Percentiles rank a stretch among this genome's conserved stretches.
These are phyloP conservation scores for Cutaneotrichosporon sp. DNA, from an alignment of 1,284 basidiomycete genomes.

Conservation along the genomic window DNA sequence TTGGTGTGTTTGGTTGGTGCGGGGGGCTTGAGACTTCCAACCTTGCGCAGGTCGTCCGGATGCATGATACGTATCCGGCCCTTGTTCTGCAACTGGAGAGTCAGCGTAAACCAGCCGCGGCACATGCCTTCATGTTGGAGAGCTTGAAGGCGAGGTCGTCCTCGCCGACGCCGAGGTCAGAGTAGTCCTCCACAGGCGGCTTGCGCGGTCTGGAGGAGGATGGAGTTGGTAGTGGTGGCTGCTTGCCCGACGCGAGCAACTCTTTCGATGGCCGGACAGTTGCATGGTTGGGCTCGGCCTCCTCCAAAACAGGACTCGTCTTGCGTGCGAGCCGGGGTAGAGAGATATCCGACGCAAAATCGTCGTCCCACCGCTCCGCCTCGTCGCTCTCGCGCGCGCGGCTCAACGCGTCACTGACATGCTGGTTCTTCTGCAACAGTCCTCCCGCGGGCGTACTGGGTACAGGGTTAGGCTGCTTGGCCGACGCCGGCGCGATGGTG, in stretches of 20 bases:
- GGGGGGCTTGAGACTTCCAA: constrained; percentile 43
- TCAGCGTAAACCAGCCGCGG: neutral
- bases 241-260: constrained; percentile 1
- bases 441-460: constrained; percentile 15
- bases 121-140: constrained; percentile 66
- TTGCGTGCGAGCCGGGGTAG: constrained; percentile 24
- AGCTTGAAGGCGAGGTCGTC: constrained; percentile 90
- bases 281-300: constrained; percentile 28
- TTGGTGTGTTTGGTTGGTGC: neutral
- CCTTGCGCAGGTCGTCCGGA: constrained; percentile 65
- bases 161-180: constrained; percentile 69
- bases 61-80: constrained; percentile 70
- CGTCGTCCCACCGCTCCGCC: constrained; percentile 67
- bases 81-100: constrained; percentile 56
- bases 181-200: constrained; percentile 66
- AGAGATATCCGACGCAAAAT: constrained; percentile 84
- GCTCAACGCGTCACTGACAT: constrained; percentile 61
- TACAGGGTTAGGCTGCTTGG: neutral
- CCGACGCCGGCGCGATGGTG: neutral
- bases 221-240: neutral
- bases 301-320: constrained; percentile 3
- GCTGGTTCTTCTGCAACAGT: constrained; percentile 51
- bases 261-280: constrained; percentile 28
- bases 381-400: constrained; percentile 31
- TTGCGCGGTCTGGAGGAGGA: neutral